Percentiles rank a stretch among this genome's conserved stretches.
Conservation (phyloP, 2,329 filamentous ascomycete genomes). For the Akanthomyces lecanii region DNA sequence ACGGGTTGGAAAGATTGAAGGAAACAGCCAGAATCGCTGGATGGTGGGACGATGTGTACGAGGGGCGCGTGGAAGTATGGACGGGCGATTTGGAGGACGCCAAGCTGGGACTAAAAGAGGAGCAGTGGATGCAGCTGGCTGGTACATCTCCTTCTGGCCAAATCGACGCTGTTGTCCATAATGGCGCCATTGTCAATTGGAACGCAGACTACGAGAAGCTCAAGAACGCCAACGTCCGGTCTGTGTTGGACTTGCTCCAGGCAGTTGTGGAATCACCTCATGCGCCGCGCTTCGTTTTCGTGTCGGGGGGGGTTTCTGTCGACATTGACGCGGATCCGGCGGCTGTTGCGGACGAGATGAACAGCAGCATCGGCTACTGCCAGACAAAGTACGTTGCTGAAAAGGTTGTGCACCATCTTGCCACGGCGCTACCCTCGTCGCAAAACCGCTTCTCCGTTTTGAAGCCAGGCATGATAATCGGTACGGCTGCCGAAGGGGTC, state of each 20-base stretch:
- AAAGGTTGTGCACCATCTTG: slow-evolving; percentile 16
- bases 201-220: slow-evolving; percentile 71
- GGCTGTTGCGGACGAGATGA: slow-evolving; percentile 11
- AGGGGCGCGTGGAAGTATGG: slow-evolving; percentile 56
- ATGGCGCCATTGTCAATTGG: slow-evolving; percentile 79
- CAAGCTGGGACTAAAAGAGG: slow-evolving; percentile 62
- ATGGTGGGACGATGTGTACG: slow-evolving; percentile 21
- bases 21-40: slow-evolving; percentile 17
- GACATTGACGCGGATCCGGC: neutral
- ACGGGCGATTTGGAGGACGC: slow-evolving; percentile 69
- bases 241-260: slow-evolving; percentile 22
- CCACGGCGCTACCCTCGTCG: neutral
- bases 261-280: slow-evolving; percentile 18
- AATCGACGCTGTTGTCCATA: slow-evolving; percentile 73
- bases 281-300: slow-evolving; percentile 22
- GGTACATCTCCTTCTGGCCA: slow-evolving; percentile 38
- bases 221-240: slow-evolving; percentile 64
- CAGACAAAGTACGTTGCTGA: slow-evolving; percentile 26
- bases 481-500: slow-evolving; percentile 19
- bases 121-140: slow-evolving; percentile 58
- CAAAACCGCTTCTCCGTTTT: slow-evolving; percentile 20
- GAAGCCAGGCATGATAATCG: slow-evolving; percentile 24
- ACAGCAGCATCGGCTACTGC: slow-evolving; percentile 20
- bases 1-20: slow-evolving; percentile 18
- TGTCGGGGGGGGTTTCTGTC: slow-evolving; percentile 23